Evolutionary conservation across 2,329 filamentous ascomycete species (phyloP), one percentile per base, ranked within the genome.

Genomic region (Fusarium ramigenum): DNA sequence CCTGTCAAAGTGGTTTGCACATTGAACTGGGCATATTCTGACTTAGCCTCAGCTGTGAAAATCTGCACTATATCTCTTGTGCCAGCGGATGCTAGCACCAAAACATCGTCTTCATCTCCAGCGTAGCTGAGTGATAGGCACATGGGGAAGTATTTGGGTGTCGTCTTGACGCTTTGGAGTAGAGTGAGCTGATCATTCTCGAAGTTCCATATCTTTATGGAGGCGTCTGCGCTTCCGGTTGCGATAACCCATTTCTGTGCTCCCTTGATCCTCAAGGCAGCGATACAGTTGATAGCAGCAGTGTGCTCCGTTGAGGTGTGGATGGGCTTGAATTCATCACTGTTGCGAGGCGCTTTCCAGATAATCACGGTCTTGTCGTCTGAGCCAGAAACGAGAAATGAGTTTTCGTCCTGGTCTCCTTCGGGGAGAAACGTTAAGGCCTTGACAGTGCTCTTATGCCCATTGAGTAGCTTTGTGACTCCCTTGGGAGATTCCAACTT

Each of bases 61-160:
- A 98, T 86, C 76, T 98, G 95, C 52, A 99, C 89, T n/a, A 86
- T 88, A 63, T 92, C 92, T 67, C 89, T 92, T 5, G 96, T 98
- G 6, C 96, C 96, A 6, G 92, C 94, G n/a, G 93, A 91, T 7
- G 95, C 96, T 58, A 99, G 86, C 34, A 96, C 84, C 58, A 92
- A 84, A 4, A 87, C 85, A 18, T 87, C 84, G 3, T 84, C 83
- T 14, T 84, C 84, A 37, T 80, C 82, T 56, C 88, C 87, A 3
- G 97, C 85, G 3, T 82, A 81, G 59, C 88, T 89, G 52, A 98
- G 80, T 2, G 95, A 92, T 23, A 97, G 80, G 14, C 93, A 87
- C 37, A 98, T 84, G 3, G 96, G 94, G 74, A 98, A 94, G 82
- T 93, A 97, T 69, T 91, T 92, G 12, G 94, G 95, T 15, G 87